Conservation (phyloP, 176 grass and related monocot species). For the Lolium rigidum region DNA sequence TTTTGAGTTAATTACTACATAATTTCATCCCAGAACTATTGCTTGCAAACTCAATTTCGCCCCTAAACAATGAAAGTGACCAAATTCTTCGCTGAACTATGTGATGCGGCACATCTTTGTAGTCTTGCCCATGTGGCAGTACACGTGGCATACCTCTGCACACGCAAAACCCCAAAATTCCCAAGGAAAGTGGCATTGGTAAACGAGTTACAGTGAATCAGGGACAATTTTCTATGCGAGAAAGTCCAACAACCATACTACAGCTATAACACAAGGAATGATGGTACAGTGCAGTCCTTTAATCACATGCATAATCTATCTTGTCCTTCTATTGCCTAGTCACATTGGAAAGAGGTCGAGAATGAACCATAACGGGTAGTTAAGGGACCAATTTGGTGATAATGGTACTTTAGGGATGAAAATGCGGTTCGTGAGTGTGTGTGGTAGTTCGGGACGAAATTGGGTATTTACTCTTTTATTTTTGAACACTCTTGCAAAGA, state of each 20-base stretch:
- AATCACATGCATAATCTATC: neutral
- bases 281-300: neutral
- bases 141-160: conserved; percentile 3
- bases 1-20: conserved; percentile 3
- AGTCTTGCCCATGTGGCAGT: neutral
- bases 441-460: neutral
- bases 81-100: conserved; percentile 16
- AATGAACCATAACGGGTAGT: conserved; percentile 3
- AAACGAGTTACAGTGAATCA: neutral
- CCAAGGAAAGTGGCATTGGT: neutral
- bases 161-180: neutral
- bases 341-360: neutral
- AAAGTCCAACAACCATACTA: conserved; percentile 10
- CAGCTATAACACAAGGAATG: neutral
- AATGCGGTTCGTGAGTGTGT: neutral
- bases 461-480: neutral
- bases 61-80: neutral
- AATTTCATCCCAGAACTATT: neutral
- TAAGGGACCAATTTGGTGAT: neutral
- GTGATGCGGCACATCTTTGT: neutral
- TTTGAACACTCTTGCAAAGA: neutral
- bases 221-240: neutral
- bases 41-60: neutral
- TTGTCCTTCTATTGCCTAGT: neutral
- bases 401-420: neutral